These are phyloP conservation scores for Whalleya microplaca DNA, from an alignment of 2,329 filamentous ascomycete species.

Conservation along the genomic window DNA sequence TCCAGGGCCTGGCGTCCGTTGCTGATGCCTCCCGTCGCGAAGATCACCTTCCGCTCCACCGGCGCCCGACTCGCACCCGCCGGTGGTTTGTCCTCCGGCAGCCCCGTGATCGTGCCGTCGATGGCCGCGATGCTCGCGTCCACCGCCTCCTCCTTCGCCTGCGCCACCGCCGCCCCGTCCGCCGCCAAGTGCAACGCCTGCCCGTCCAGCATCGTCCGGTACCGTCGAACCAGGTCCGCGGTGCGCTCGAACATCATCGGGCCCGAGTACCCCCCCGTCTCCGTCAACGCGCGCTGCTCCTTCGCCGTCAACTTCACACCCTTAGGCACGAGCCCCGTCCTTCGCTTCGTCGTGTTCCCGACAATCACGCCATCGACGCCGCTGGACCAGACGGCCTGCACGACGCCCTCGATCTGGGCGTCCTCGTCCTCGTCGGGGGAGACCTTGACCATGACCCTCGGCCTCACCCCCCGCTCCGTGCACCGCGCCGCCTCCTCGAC, in stretches of 20 bases:
- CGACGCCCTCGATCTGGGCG: conserved; percentile 84
- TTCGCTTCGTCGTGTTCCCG: conserved; percentile 91
- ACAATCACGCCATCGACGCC: conserved; percentile 96
- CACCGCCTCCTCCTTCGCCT: conserved; percentile 40
- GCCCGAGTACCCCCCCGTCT: conserved; percentile 88
- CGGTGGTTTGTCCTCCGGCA: conserved; percentile 46
- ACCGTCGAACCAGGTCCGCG: conserved; percentile 75
- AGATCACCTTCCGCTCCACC: conserved; percentile 73
- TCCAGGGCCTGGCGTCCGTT: conserved; percentile 82
- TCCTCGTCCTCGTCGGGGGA: conserved; percentile 92
- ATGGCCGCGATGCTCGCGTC: conserved; percentile 40
- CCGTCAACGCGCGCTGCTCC: conserved; percentile 70
- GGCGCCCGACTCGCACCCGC: background rate
- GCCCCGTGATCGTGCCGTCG: conserved; percentile 38
- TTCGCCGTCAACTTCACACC: conserved; percentile 65
- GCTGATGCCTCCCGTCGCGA: conserved; percentile 91
- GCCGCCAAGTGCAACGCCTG: conserved; percentile 42
- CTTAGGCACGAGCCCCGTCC: conserved; percentile 70
- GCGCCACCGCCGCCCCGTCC: conserved; percentile 25
- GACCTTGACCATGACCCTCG: conserved; percentile 95
- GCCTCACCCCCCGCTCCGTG: conserved; percentile 71
- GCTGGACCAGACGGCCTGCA: conserved; percentile 78
- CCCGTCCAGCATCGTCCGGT: conserved; percentile 70
- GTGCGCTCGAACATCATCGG: conserved; percentile 86
- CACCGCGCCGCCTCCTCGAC: conserved; percentile 76